Evolutionary conservation across 371 early-diverging fungal genomes (phyloP), one percentile per base, ranked within the genome.

Genomic region (Circinella minor): DNA sequence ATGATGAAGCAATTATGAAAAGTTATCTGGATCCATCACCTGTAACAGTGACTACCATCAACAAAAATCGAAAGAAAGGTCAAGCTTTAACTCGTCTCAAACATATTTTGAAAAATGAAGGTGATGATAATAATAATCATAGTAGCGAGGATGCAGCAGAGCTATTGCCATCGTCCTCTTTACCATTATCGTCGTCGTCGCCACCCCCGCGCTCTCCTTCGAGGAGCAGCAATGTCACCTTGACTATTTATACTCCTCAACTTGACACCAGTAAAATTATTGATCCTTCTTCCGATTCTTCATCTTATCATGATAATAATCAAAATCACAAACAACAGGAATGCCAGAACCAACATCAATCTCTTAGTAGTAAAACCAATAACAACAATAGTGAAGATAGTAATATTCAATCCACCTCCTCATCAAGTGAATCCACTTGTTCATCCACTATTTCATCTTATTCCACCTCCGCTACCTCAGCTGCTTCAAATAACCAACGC

Each of bases 201-300:
- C 43, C 64, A 46, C 43, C 64, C 64, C 64, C 64, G n/a, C 64
- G 64, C 27, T 63, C 64, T 20, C 64, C 64, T 63, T 48, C 17
- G 4, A 39, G 61, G 61, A 60, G 61, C 60, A 34, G 15, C 20
- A 38, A 13, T 38, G 34, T 9, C 38, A 13, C 36, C 43, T 11
- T 43, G 43, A 43, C 43, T 0, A 38, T 6, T 38, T 60, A 60
- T 38, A 60, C 61, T 36, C 61, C 61, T 34, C 61, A 60, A 9
- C 27, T 60, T 7, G 38, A 60, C 17, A 60, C 38, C 6, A 60
- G 61, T 27, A 60, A 60, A 27, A 60, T 60, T n/a, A 4, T 54
- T 15, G 54, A 54, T 18, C 20, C 2, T 15, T 3, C 54, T 54
- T 54, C 54, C 54, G 27, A 27, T 27, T 27, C 27, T 27, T 27